phyloP scores from a whole-genome alignment of 345 rosid genomes.

The Melaleuca quinquenervia region DNA sequence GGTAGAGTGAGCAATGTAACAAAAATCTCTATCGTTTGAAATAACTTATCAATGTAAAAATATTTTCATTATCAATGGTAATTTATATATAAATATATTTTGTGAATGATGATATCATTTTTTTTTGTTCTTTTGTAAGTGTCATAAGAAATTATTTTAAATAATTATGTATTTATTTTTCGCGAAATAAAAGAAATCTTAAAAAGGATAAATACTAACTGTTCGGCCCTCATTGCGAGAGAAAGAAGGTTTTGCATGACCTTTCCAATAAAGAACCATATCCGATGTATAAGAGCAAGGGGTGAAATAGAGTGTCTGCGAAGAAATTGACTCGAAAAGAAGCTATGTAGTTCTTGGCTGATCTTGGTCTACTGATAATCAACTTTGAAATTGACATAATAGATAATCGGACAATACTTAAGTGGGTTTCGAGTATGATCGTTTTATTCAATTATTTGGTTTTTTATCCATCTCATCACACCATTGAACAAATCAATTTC shows the following conservation, averaged over 20 bases:
- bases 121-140: background rate
- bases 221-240: background rate
- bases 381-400: background rate
- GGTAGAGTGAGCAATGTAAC: background rate
- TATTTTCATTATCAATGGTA: rapidly evolving
- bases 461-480: background rate
- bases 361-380: background rate
- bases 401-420: background rate
- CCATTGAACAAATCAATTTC: background rate
- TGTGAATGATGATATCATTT: background rate
- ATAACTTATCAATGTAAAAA: background rate
- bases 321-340: background rate
- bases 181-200: background rate
- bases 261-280: background rate
- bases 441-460: background rate
- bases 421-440: background rate
- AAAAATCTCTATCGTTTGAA: background rate
- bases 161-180: background rate
- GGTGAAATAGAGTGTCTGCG: background rate
- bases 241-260: background rate
- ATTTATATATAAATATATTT: background rate
- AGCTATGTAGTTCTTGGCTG: background rate
- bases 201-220: background rate
- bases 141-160: background rate
- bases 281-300: background rate